Percentiles rank a stretch among this genome's conserved stretches.
Conservation (phyloP, 1,284 basidiomycete genomes). For the Trichosporon sp. region DNA sequence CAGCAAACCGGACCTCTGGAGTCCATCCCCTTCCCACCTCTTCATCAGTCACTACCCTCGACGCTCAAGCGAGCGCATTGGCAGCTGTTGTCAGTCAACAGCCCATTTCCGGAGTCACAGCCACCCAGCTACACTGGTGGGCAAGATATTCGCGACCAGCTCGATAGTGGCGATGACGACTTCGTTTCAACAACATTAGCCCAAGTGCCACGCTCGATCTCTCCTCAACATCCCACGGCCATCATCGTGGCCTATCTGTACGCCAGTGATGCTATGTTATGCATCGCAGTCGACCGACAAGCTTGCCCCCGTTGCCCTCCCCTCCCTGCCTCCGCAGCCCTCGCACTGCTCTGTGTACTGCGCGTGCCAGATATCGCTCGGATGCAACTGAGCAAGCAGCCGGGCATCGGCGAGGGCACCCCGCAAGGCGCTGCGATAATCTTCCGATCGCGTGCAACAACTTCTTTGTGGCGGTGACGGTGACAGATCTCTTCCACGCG, state of each 20-base stretch:
- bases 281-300: no score
- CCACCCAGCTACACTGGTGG: not conserved
- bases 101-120: no score
- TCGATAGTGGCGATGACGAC: conserved; percentile 5
- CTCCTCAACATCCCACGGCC: no score
- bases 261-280: no score
- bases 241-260: no score
- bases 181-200: not conserved
- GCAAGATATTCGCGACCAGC: not conserved
- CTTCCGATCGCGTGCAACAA: not conserved
- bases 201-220: not conserved
- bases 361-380: not conserved
- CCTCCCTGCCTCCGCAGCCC: no score
- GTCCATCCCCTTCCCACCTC: no score
- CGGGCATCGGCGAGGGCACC: not conserved
- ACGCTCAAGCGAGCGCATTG: no score
- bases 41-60: no score
- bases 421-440: not conserved
- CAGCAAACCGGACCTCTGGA: not conserved
- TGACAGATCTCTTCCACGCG: not conserved
- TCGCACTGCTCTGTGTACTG: not conserved
- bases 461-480: not conserved
- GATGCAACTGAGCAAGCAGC: no score
- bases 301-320: no score
- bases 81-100: no score